Base-by-base conservation (phyloP, 306 rosid genomes). In the Morella rubra region DNA sequence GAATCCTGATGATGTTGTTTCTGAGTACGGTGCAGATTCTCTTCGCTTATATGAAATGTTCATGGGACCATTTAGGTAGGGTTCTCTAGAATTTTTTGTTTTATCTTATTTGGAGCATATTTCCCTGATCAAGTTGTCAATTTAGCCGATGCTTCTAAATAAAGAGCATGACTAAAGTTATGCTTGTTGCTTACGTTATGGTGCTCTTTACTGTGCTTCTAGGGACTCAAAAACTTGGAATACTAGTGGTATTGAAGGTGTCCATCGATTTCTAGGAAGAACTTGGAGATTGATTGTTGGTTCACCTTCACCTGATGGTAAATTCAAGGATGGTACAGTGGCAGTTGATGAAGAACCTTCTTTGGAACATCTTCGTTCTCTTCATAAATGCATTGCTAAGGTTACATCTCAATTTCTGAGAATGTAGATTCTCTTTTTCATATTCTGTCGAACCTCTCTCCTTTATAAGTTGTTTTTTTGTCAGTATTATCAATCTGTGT, bases 11-110 rank as follows among this genome's bases (percentile, higher is more conserved):
- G 97, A 90, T 49, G 93, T 95, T 73, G 90, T 95, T 79, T 87
- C 88, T 27, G 97, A 95, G 84, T 95, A 95, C 80, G 98, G 98
- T 62, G 97, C 98, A 14, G 98, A 95, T 86, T 92, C 98, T 44
- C 97, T 95, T 77, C 97, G 97, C 73, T 84, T 95, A 76, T 95
- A 95, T 71, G 98, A 95, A 95, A 95, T 95, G 98, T 95, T 95
- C 85, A 92, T 95, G 97, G 98, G 98, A 47, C 98, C 97, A 44
- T 84, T 95, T 68, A 95, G 97, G 98, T 92, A 77, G 27, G 81
- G 74, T 74, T 88, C 46, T 6, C 18, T 71, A 32, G 50, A 69
- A 45, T 75, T 45, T 44, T 77, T 76, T n/a, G 69, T 69, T 32
- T 44, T 75, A 61, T n/a, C 52, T 54, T 32, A 24, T 73, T 81